phyloP scores from a whole-genome alignment of 176 grass and related monocot species.

The Phragmites australis region DNA sequence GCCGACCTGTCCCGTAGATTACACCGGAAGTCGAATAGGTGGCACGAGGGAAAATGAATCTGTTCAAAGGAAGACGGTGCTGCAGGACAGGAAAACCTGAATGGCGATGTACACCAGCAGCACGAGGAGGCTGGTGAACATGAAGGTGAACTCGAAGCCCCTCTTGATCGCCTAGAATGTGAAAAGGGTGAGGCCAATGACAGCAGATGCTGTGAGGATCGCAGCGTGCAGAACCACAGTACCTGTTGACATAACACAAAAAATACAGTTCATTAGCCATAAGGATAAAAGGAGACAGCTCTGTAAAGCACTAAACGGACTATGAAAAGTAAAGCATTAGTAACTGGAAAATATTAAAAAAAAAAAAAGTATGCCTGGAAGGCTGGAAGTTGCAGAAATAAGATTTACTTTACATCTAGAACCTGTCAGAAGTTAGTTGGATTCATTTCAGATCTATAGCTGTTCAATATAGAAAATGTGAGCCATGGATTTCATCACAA shows the following conservation, averaged over 20 bases:
- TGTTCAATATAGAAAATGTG: neutral
- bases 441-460: neutral
- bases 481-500: neutral
- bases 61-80: neutral
- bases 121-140: constrained; percentile 36
- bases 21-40: neutral
- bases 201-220: constrained; percentile 47
- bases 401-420: constrained; percentile 4
- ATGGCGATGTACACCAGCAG: constrained; percentile 50
- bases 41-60: neutral
- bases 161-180: constrained; percentile 59
- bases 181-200: constrained; percentile 56
- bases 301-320: neutral
- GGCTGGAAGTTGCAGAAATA: neutral
- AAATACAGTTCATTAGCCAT: neutral
- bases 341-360: neutral
- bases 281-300: neutral
- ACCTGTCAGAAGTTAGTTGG: neutral
- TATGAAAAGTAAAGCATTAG: neutral
- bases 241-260: constrained; percentile 49
- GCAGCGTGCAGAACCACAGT: constrained; percentile 48
- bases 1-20: constrained; percentile 10
- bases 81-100: constrained; percentile 38
- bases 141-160: constrained; percentile 60
- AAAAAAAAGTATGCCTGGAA: neutral